Evolutionary conservation across 805 yeast genomes (phyloP).

Genomic region (Crinitomyces ghanaensis): DNA sequence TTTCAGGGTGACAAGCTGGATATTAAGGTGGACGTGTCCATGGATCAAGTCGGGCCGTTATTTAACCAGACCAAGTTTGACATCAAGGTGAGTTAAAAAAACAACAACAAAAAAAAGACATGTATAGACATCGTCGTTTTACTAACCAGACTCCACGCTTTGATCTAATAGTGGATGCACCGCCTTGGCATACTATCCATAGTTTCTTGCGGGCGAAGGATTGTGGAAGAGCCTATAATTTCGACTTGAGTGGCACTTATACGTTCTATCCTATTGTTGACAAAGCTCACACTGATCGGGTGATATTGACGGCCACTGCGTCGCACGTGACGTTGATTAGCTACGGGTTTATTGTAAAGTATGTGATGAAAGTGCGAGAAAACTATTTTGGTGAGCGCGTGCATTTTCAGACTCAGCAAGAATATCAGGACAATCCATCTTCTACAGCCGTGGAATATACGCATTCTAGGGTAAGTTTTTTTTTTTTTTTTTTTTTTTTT

Average conservation of each 20-base stretch:
- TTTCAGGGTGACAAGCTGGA: slow-evolving; percentile 52
- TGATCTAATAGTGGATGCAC: slow-evolving; percentile 57
- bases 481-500: background rate
- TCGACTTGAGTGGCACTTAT: slow-evolving; percentile 54
- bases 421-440: slow-evolving; percentile 38
- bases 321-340: slow-evolving; percentile 56
- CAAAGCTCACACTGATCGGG: slow-evolving; percentile 56
- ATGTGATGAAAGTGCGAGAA: slow-evolving; percentile 63
- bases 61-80: slow-evolving; percentile 17
- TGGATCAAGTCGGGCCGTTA: slow-evolving; percentile 31
- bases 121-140: too few relatives aligned
- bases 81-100: slow-evolving; percentile 12
- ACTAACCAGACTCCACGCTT: slow-evolving; percentile 37
- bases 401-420: slow-evolving; percentile 81
- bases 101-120: slow-evolving; percentile 21
- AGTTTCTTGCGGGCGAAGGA: slow-evolving; percentile 53
- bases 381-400: slow-evolving; percentile 82
- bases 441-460: slow-evolving; percentile 8
- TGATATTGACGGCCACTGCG: slow-evolving; percentile 53
- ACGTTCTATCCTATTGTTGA: slow-evolving; percentile 48
- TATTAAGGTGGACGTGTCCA: slow-evolving; percentile 44
- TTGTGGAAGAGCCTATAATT: slow-evolving; percentile 58
- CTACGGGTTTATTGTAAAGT: slow-evolving; percentile 70
- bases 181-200: slow-evolving; percentile 84
- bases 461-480: slow-evolving; percentile 7